Conservation (phyloP, 2,329 filamentous ascomycete species). For the Phaeosphaeriaceae sp. region DNA sequence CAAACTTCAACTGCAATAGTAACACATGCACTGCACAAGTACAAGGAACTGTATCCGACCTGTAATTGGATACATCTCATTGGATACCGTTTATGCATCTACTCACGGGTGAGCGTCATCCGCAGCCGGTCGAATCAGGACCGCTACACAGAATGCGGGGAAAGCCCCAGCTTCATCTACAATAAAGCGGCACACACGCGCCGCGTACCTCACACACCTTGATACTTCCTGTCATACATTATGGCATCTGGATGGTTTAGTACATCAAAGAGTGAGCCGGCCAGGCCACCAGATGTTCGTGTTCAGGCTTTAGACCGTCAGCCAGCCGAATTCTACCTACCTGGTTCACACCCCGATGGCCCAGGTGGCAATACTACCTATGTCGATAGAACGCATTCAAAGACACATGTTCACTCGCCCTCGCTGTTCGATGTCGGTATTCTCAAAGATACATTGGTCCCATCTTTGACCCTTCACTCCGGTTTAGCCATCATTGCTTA, state of each 20-base stretch:
- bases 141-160: constrained; percentile 26
- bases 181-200: constrained; percentile 15
- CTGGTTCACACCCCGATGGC: constrained; percentile 14
- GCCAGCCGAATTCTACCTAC: constrained; percentile 43
- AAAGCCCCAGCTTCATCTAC: constrained; percentile 19
- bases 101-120: background rate
- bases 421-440: constrained; percentile 56
- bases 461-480: constrained; percentile 61
- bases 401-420: constrained; percentile 37
- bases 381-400: constrained; percentile 41
- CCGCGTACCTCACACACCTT: constrained; percentile 6
- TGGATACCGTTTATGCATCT: background rate
- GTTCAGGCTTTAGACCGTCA: constrained; percentile 39
- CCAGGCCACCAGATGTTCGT: constrained; percentile 36
- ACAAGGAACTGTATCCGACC: background rate
- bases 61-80: background rate
- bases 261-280: constrained; percentile 25
- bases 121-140: constrained; percentile 3
- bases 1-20: too few species aligned
- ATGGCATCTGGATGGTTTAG: constrained; percentile 41
- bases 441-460: constrained; percentile 60
- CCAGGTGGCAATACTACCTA: constrained; percentile 7
- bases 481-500: constrained; percentile 61
- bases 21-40: background rate
- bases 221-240: constrained; percentile 4